phyloP scores from a whole-genome alignment of 352 stramenopile species.

The Pythium diclinum region DNA sequence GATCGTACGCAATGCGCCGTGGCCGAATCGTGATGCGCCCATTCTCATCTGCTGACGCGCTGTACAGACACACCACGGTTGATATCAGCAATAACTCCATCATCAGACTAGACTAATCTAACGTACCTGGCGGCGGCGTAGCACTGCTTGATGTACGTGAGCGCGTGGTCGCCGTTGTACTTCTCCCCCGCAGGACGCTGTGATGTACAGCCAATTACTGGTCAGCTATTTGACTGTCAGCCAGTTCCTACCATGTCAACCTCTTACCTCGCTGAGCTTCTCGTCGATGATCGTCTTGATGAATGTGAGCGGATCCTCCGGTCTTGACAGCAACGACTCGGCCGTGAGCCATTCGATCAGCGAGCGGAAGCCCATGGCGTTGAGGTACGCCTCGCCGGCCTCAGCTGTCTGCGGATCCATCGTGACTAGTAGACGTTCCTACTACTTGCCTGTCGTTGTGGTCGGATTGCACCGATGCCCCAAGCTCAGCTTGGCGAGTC shows the following conservation, averaged over 20 bases:
- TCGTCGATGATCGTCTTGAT: slow-evolving; percentile 75
- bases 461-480: too few relatives aligned
- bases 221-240: neutral
- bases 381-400: slow-evolving; percentile 83
- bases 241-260: neutral
- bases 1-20: slow-evolving; percentile 54
- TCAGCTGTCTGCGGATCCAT: slow-evolving; percentile 79
- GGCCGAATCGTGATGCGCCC: slow-evolving; percentile 72
- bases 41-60: slow-evolving; percentile 80
- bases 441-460: slow-evolving; percentile 13
- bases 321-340: slow-evolving; percentile 77
- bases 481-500: too few relatives aligned
- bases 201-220: neutral
- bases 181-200: slow-evolving; percentile 47
- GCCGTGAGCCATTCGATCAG: slow-evolving; percentile 91
- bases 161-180: slow-evolving; percentile 77
- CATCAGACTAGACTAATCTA: neutral
- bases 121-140: slow-evolving; percentile 76
- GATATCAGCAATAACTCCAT: too few relatives aligned
- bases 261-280: slow-evolving; percentile 69
- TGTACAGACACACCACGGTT: slow-evolving; percentile 19
- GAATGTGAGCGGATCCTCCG: slow-evolving; percentile 86
- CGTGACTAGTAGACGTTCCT: neutral
- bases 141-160: slow-evolving; percentile 85
- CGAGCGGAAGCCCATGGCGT: slow-evolving; percentile 85